Base-by-base conservation (phyloP, 805 yeast species). In the Wickerhamiella azyma region DNA sequence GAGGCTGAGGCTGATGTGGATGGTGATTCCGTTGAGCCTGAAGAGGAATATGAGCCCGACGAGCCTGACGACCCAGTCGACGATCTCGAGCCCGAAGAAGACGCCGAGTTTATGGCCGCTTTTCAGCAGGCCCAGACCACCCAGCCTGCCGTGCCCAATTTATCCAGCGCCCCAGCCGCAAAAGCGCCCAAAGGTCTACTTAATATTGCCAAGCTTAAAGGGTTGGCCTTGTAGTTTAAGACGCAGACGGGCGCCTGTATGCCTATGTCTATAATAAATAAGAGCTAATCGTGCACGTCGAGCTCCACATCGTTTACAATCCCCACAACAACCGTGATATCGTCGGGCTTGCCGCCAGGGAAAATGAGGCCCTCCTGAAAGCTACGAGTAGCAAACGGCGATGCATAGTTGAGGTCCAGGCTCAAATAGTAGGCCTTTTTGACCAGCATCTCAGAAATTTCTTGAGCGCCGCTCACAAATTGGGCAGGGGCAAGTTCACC, bases 341-440 rank as follows among this genome's bases (percentile, higher is more conserved):
- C 98, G 64, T 89, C 98, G 39, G 86, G 94, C 65, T 89, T 89
- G 11, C 98, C 98, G 29, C 98, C 97, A 48, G 76, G 68, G 58
- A 83, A 82, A 37, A 70, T 67, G 56, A 77, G 81, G 2, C 81
- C 81, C 59, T 53, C 75, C 68, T 9, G 79, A 69, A 47, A 82
- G 67, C 57, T 80, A 84, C 62, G 81, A 11, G 53, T 86, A 7
- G 95, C 81, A 64, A 89, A 89, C 0, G 89, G 94, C 50, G 94
- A 79, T 16, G 88, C 85, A 58, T 72, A 82, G 47, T 74, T 67
- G 11, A 80, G 74, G 61, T 89, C 89, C 51, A 75, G 70, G 48
- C 94, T 81, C 17, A 85, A 69, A 41, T 69, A 68, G 30, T 74
- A 78, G 6, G 88, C 94, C 51, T 76, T 73, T 17, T 63, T 55